Conservation (phyloP, 306 rosid species). For the Neltuma alba region DNA sequence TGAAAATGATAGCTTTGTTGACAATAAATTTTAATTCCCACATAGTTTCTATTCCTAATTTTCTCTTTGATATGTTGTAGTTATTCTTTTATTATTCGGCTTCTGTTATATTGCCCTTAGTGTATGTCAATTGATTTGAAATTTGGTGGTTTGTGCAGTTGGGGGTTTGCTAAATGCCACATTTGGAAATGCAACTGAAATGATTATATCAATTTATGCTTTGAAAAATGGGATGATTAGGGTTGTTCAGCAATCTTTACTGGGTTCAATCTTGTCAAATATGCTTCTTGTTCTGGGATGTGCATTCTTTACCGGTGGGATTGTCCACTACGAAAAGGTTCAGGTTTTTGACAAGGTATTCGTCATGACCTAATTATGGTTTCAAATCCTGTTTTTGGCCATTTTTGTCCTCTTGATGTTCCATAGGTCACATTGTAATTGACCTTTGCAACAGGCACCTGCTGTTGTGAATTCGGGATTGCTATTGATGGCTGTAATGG, state of each 20-base stretch:
- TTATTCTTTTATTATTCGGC: neutral
- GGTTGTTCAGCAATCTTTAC: conserved; percentile 91
- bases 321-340: conserved; percentile 56
- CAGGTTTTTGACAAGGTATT: conserved; percentile 79
- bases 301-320: conserved; percentile 89
- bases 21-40: neutral
- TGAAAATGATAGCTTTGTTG: neutral
- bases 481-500: conserved; percentile 96
- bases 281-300: conserved; percentile 95
- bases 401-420: conserved; percentile 8
- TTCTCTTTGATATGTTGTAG: neutral
- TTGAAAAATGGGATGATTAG: conserved; percentile 84
- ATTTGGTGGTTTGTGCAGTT: conserved; percentile 56
- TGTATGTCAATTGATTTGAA: neutral
- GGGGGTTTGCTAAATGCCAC: conserved; percentile 95
- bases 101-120: neutral
- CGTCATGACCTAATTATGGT: conserved; percentile 7
- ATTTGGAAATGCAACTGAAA: conserved; percentile 88
- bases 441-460: conserved; percentile 67
- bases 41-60: neutral
- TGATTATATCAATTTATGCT: conserved; percentile 89
- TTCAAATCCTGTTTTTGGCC: neutral
- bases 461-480: conserved; percentile 87
- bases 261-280: conserved; percentile 89
- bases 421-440: conserved; percentile 33